Conservation (phyloP, 2,329 filamentous ascomycete genomes). For the Daldinia sp. region DNA sequence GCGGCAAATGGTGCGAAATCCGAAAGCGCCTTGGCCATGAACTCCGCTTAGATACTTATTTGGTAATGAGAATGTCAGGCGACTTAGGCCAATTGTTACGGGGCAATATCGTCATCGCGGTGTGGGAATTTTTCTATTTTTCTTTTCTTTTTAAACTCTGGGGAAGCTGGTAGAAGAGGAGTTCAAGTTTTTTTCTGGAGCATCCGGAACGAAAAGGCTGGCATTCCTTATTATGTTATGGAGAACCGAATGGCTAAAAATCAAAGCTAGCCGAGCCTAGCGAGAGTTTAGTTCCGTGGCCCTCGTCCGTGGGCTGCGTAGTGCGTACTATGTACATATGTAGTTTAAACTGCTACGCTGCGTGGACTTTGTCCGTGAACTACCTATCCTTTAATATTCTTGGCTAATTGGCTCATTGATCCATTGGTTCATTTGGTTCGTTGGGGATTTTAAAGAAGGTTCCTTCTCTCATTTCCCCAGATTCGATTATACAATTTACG, state of each 20-base stretch:
- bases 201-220: slow-evolving; percentile 12
- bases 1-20: slow-evolving; percentile 34
- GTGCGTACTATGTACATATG: not conserved
- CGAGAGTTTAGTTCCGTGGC: slow-evolving; percentile 16
- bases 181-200: slow-evolving; percentile 12
- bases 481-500: slow-evolving; percentile 19
- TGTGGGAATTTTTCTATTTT: slow-evolving; percentile 20
- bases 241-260: slow-evolving; percentile 23
- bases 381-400: too few species aligned
- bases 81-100: slow-evolving; percentile 29
- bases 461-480: slow-evolving; percentile 23
- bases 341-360: not conserved
- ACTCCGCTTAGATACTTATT: slow-evolving; percentile 49
- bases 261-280: slow-evolving; percentile 24
- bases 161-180: slow-evolving; percentile 12
- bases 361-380: not conserved
- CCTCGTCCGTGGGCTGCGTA: slow-evolving; percentile 12
- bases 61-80: slow-evolving; percentile 51
- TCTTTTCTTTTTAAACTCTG: slow-evolving; percentile 7
- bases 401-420: not conserved
- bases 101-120: slow-evolving; percentile 35
- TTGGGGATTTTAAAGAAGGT: slow-evolving; percentile 12
- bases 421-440: slow-evolving; percentile 7
- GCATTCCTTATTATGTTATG: slow-evolving; percentile 1
- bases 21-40: slow-evolving; percentile 31